These are phyloP conservation scores for Fragilariopsis cylindrus DNA, from an alignment of 108 stramenopile genomes.

Conservation along the genomic window DNA sequence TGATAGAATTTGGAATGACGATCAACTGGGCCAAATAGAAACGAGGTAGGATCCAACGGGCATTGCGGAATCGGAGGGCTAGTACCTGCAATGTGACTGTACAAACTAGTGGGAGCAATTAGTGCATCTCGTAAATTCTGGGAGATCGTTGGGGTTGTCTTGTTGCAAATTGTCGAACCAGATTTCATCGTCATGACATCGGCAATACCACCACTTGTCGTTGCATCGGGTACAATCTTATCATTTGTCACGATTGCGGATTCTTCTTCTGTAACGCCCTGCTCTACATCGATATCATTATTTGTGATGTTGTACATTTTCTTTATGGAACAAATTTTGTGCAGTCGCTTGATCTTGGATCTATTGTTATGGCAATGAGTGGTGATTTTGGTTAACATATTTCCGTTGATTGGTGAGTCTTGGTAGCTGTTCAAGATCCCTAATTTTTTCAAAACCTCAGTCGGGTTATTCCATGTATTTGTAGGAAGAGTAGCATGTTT, in stretches of 20 bases:
- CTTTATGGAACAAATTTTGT: not conserved
- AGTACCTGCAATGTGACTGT: constrained; percentile 45
- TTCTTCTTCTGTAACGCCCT: not conserved
- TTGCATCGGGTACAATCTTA: not conserved
- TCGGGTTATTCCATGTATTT: constrained; percentile 30
- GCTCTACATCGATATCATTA: not conserved
- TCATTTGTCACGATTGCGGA: not conserved
- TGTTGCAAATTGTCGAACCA: not conserved
- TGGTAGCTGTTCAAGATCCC: constrained; percentile 17
- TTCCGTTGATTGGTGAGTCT: constrained; percentile 18
- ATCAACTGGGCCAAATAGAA: constrained; percentile 41
- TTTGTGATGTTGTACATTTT: not conserved
- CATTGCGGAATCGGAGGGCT: constrained; percentile 33
- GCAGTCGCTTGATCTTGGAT: constrained; percentile 1
- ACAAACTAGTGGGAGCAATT: constrained; percentile 22
- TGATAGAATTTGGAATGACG: constrained; percentile 21
- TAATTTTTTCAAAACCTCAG: constrained; percentile 16
- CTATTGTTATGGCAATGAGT: not conserved
- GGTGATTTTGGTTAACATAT: not conserved
- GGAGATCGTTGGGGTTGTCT: not conserved
- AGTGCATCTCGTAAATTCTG: not conserved
- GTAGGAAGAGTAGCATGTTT: constrained; percentile 18
- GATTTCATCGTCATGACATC: constrained; percentile 7
- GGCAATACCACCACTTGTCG: constrained; percentile 13
- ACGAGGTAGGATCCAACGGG: constrained; percentile 40